Base-by-base conservation (phyloP, 2,329 filamentous ascomycete genomes). In the Endocalyx cinctus region DNA sequence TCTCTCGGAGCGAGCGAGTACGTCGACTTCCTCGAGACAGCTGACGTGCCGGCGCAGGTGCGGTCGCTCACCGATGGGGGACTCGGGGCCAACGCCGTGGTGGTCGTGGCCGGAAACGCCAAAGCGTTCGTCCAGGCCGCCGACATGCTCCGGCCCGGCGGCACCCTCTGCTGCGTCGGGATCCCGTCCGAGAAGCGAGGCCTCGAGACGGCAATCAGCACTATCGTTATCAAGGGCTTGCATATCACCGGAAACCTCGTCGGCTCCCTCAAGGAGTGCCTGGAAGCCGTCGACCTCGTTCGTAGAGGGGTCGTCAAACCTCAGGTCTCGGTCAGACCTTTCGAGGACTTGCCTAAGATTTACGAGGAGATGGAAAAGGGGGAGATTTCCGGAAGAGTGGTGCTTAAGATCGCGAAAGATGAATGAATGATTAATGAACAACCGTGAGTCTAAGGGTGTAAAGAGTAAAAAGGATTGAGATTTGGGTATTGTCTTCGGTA, bases 291-390 rank as follows among this genome's bases (percentile, higher is more conserved):
- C 14, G 62, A 67, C 20, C 41, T 65, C 35, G 63, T 67, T 1
- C 47, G 59, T 23, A 51, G 49, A 3, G 64, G 64, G 1, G 42
- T 63, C 16, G 61, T 69, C 6, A 66, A 59, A 31, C 63, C 64
- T 17, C 57, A 57, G 27, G 52, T 67, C 17, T 50, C 57, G 29
- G 51, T 69, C 11, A 52, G 63, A n/a, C 47, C 54, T 4, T 68
- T 69, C 35, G 55, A 41, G 34, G 63, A 69, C 22, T 40, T 69
- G 38, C 52, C 58, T 12, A 45, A 51, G 28, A 58, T 67, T 14
- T 68, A 67, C 50, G 55, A 63, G 30, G 60, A 67, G 42, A 54
- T 68, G 40, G 62, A 67, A 45, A 63, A 56, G 37, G 64, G 63
- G 1, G 60, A 66, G 39, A 57, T 68, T 34, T 46, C 57, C 15